A percentile compares a stretch with the other conserved stretches of the same genome.
Evolutionary conservation across 1,284 basidiomycete species (phyloP).

Genomic region (Amanita bisporigera): DNA sequence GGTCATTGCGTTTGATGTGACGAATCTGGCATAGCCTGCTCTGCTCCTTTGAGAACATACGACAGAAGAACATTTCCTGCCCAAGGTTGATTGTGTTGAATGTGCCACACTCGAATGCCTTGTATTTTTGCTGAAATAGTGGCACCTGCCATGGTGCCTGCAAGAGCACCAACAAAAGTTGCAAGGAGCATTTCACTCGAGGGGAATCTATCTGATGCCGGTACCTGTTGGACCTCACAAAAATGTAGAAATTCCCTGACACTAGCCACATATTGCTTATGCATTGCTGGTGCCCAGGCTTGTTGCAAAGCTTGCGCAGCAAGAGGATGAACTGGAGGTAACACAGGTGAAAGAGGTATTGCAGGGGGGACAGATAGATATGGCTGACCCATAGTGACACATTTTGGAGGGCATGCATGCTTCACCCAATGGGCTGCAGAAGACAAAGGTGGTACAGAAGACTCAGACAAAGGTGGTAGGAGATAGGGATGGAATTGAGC

Average conservation of each 20-base stretch:
- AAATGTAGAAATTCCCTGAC: constrained; percentile 9
- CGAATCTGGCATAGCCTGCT: constrained; percentile 26
- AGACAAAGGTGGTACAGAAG: too few relatives aligned
- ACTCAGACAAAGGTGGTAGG: too few relatives aligned
- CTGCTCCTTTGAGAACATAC: constrained; percentile 29
- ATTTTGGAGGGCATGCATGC: too few relatives aligned
- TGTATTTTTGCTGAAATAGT: constrained; percentile 26
- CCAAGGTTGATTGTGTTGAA: constrained; percentile 29
- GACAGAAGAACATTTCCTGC: constrained; percentile 25
- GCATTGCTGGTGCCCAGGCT: too few relatives aligned
- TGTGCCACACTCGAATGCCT: constrained; percentile 40
- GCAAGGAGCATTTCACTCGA: constrained; percentile 35
- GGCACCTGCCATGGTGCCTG: constrained; percentile 21
- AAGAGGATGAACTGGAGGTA: too few relatives aligned
- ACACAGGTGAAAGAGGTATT: too few relatives aligned
- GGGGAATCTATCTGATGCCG: constrained; percentile 21
- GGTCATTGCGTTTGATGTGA: constrained; percentile 18
- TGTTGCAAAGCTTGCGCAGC: too few relatives aligned
- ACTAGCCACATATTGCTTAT: not conserved
- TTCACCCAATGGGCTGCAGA: too few relatives aligned
- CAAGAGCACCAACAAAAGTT: constrained; percentile 29
- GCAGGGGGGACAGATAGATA: too few relatives aligned
- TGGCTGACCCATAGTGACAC: too few relatives aligned
- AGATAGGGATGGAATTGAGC: too few relatives aligned
- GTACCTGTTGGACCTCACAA: constrained; percentile 25